phyloP scores from a whole-genome alignment of 116 monocot genomes.

The Thalassia testudinum region DNA sequence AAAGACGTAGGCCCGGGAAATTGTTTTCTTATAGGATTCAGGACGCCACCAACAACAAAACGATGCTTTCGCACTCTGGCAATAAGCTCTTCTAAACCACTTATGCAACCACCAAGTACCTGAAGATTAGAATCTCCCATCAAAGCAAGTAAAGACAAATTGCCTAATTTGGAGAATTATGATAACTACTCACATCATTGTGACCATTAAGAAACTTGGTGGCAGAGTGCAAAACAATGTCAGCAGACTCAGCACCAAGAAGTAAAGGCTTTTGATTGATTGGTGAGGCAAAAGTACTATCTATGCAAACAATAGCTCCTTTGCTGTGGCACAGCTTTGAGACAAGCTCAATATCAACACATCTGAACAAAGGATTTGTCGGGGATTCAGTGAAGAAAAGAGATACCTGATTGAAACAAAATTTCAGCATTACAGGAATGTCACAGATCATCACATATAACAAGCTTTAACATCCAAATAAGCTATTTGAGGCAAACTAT shows the following conservation, averaged over 20 bases:
- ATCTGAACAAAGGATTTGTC: constrained; percentile 92
- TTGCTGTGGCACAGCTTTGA: constrained; percentile 79
- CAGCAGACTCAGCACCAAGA: constrained; percentile 92
- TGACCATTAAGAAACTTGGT: constrained; percentile 93
- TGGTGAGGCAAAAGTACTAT: constrained; percentile 92
- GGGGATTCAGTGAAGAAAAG: constrained; percentile 97
- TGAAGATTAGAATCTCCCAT: neutral
- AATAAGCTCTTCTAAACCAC: constrained; percentile 65
- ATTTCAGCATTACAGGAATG: no score
- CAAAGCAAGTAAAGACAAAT: neutral
- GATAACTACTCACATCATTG: constrained; percentile 75
- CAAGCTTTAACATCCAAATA: neutral
- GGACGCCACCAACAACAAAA: constrained; percentile 78
- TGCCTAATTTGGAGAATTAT: neutral
- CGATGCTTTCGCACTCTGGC: constrained; percentile 71
- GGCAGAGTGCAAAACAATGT: constrained; percentile 82
- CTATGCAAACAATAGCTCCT: constrained; percentile 84
- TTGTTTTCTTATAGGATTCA: constrained; percentile 95
- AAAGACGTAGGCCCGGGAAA: no score
- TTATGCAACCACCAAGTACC: constrained; percentile 90
- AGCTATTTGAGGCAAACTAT: constrained; percentile 2
- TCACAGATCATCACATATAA: no score
- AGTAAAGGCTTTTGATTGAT: constrained; percentile 87
- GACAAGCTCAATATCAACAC: constrained; percentile 76
- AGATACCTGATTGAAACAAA: no score